Conservation (phyloP, 441 rosid genomes). For the Populus tomentosa region DNA sequence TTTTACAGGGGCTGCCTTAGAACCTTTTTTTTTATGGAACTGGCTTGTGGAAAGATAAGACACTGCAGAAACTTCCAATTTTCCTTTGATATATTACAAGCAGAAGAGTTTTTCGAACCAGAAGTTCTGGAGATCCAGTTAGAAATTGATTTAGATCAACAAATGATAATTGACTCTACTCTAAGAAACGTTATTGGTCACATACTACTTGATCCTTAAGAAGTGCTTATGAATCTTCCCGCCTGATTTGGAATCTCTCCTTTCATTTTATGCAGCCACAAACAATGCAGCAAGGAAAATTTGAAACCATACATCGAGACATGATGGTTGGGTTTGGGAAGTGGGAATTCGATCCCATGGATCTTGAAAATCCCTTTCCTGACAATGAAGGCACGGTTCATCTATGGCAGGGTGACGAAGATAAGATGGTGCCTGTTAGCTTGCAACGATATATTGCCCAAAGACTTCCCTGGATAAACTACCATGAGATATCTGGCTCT, state of each 20-base stretch:
- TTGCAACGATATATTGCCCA: conserved; percentile 26
- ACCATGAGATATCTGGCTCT: conserved; percentile 28
- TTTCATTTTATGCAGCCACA: conserved; percentile 27
- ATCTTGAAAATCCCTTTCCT: conserved; percentile 30
- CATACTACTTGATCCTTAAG: background rate
- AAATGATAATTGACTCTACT: background rate
- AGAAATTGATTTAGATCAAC: background rate
- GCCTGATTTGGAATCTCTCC: background rate
- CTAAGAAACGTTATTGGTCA: background rate
- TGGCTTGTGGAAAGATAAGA: background rate
- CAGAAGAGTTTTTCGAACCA: background rate
- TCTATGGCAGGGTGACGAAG: conserved; percentile 39
- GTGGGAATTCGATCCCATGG: conserved; percentile 44
- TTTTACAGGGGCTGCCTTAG: background rate
- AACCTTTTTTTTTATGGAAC: too few species aligned
- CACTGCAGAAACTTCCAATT: background rate
- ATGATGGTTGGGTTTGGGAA: conserved; percentile 32
- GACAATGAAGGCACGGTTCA: conserved; percentile 25
- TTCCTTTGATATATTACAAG: background rate
- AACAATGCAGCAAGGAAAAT: conserved; percentile 21
- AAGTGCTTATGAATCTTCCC: background rate
- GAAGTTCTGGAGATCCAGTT: background rate
- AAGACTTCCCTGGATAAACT: conserved; percentile 32
- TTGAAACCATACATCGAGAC: conserved; percentile 30
- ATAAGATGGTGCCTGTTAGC: conserved; percentile 33